phyloP scores from a whole-genome alignment of 371 early-diverging fungal species.

The Syncephalis fuscata region DNA sequence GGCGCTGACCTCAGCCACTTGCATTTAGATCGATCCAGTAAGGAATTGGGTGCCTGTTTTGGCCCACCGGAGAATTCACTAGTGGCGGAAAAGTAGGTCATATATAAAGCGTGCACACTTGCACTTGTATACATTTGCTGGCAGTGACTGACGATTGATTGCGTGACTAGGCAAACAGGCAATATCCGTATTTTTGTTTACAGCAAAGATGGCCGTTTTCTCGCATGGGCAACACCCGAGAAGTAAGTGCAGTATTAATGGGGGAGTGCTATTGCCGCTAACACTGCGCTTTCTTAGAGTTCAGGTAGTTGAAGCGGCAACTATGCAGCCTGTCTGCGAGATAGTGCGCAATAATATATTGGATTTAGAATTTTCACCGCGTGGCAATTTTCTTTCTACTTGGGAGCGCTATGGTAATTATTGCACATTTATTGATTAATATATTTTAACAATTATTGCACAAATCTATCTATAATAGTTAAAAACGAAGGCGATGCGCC shows the following conservation, averaged over 20 bases:
- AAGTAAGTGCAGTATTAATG: constrained; percentile 19
- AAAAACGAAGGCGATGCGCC: constrained; percentile 29
- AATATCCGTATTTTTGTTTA: constrained; percentile 54
- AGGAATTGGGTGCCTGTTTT: constrained; percentile 39
- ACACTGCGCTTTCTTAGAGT: constrained; percentile 21
- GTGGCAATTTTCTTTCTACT: constrained; percentile 71
- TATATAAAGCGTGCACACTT: too few relatives aligned
- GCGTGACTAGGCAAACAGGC: constrained; percentile 27
- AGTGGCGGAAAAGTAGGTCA: constrained; percentile 13
- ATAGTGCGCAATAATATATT: constrained; percentile 47
- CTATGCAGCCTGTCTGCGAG: constrained; percentile 36
- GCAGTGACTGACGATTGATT: constrained; percentile 3
- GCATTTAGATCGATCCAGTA: constrained; percentile 36
- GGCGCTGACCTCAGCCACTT: neutral
- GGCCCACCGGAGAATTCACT: constrained; percentile 36
- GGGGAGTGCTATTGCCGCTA: neutral
- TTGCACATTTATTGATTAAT: neutral
- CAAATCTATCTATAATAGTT: too few relatives aligned
- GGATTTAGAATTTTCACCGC: constrained; percentile 83
- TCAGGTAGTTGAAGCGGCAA: constrained; percentile 51
- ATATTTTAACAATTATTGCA: neutral
- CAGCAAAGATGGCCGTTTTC: constrained; percentile 60
- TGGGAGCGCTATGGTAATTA: constrained; percentile 69
- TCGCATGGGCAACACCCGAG: constrained; percentile 59
- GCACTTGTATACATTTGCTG: neutral